phyloP scores from a whole-genome alignment of 192 early-diverging fungal species.

The Coemansia sp. region DNA sequence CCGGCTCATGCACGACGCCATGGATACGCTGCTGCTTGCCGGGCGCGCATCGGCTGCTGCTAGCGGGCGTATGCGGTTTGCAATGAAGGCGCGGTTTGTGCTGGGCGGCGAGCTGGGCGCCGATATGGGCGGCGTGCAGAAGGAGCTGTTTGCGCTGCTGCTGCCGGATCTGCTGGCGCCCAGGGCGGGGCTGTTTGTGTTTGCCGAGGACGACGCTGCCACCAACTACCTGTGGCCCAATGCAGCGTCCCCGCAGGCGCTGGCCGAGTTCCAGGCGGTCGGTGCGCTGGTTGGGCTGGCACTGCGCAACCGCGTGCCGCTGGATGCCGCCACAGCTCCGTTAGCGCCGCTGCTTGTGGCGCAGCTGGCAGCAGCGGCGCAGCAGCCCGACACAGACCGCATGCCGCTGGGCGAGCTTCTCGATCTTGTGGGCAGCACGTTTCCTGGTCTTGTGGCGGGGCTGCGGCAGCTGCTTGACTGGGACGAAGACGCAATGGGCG shows the following conservation, averaged over 20 bases:
- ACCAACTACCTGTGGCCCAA: constrained; percentile 77
- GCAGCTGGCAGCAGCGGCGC: constrained; percentile 50
- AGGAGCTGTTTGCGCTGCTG: constrained; percentile 89
- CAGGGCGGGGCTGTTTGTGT: constrained; percentile 73
- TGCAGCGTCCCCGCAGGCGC: constrained; percentile 57
- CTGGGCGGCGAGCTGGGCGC: constrained; percentile 89
- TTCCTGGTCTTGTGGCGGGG: constrained; percentile 69
- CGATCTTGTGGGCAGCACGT: constrained; percentile 42
- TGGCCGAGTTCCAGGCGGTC: constrained; percentile 74
- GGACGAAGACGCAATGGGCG: constrained; percentile 61
- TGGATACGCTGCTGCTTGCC: constrained; percentile 48
- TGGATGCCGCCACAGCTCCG: constrained; percentile 62
- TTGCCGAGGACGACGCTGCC: constrained; percentile 5
- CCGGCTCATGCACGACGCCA: constrained; percentile 71
- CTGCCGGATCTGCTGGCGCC: constrained; percentile 72
- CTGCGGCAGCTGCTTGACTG: constrained; percentile 78
- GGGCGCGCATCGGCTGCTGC: background rate
- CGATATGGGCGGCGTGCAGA: constrained; percentile 96
- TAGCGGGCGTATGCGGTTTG: constrained; percentile 22
- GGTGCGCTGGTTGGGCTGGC: constrained; percentile 92
- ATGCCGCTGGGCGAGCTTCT: constrained; percentile 53
- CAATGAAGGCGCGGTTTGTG: constrained; percentile 71
- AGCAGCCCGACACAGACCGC: constrained; percentile 2
- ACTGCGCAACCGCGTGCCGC: constrained; percentile 78
- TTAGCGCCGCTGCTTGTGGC: constrained; percentile 76